Base-by-base conservation (phyloP, 2,329 filamentous ascomycete species). In the Penicillium sp. region DNA sequence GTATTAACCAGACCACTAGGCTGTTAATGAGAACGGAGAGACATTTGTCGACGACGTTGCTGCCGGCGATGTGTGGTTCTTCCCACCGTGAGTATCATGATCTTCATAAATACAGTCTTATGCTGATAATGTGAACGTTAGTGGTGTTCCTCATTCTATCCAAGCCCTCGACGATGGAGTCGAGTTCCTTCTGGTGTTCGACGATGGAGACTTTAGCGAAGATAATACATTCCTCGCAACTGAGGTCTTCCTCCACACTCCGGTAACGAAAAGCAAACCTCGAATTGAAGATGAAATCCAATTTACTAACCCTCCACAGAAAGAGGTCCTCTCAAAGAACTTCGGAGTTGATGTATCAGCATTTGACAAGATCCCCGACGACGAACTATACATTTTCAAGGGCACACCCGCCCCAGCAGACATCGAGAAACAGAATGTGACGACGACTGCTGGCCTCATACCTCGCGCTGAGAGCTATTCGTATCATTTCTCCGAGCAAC, bases 11-110 rank as follows among this genome's bases (percentile, higher is more conserved):
- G 8, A 0, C 5, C 0, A 0, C 28, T 17, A 73, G 70, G 70
- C 70, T 26, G 61, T 73, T 2, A 70, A 73, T 11, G 68, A 71
- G 36, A 86, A 92, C 58, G 89, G 89, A 10, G 84, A 88, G 58
- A 89, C 84, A 59, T 91, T 90, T 69, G 83, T 91, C 58, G 89
- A 91, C 61, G 89, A 92, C 66, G 74, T 92, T 22, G 82, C 85
- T 66, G 86, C 88, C 66, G 89, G 89, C 5, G 89, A 92, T 65
- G 72, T 92, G 7, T 92, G 88, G 88, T 92, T 90, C 66, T 92
- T 92, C 74, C 89, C 89, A 22, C 84, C 85, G 71, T 73, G 28
- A 53, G 67, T 58, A n/a, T 41, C 26, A 1, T 5, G 5, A 45
- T 16, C 47, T 4, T 48, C 26, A 2, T 11, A 7, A 30, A 11